Evolutionary conservation across 192 early-diverging fungal species (phyloP).

Genomic region (Coemansia sp.): DNA sequence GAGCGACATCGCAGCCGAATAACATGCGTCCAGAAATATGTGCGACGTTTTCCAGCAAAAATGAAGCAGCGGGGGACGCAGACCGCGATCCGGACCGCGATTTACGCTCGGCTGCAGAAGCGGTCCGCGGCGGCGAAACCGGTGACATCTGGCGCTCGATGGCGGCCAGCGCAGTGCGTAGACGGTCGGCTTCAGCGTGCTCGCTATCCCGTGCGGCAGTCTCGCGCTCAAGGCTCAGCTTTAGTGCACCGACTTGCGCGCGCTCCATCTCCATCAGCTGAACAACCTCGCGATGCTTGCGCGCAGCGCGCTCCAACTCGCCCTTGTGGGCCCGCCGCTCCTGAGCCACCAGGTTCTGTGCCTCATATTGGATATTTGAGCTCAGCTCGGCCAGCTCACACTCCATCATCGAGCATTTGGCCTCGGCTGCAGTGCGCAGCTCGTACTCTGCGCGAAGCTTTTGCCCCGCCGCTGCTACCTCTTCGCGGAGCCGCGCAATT

Average conservation of each 20-base stretch:
- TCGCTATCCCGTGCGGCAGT: constrained; percentile 28
- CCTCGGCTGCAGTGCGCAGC: constrained; percentile 49
- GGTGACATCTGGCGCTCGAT: constrained; percentile 33
- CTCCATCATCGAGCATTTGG: constrained; percentile 50
- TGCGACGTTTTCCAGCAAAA: constrained; percentile 11
- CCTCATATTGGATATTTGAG: constrained; percentile 49
- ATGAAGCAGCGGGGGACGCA: not conserved
- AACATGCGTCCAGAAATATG: constrained; percentile 32
- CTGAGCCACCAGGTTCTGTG: constrained; percentile 44
- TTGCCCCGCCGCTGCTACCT: constrained; percentile 19
- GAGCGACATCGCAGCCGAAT: constrained; percentile 42
- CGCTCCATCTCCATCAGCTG: constrained; percentile 51
- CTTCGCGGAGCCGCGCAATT: constrained; percentile 17
- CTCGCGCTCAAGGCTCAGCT: constrained; percentile 37
- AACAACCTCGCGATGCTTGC: constrained; percentile 21
- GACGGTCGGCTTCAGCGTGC: constrained; percentile 22
- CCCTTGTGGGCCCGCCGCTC: constrained; percentile 40
- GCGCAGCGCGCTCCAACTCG: constrained; percentile 30
- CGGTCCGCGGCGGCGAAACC: not conserved
- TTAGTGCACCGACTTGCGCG: constrained; percentile 38
- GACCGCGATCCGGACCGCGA: constrained; percentile 12
- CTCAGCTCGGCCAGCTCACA: constrained; percentile 53
- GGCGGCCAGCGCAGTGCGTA: constrained; percentile 28
- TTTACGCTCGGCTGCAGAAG: constrained; percentile 1
- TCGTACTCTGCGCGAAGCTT: constrained; percentile 43